A percentile compares a stretch with the other conserved stretches of the same genome.
These are phyloP conservation scores for Lunasporangiospora selenospora DNA, from an alignment of 192 early-diverging fungal genomes.

Conservation along the genomic window DNA sequence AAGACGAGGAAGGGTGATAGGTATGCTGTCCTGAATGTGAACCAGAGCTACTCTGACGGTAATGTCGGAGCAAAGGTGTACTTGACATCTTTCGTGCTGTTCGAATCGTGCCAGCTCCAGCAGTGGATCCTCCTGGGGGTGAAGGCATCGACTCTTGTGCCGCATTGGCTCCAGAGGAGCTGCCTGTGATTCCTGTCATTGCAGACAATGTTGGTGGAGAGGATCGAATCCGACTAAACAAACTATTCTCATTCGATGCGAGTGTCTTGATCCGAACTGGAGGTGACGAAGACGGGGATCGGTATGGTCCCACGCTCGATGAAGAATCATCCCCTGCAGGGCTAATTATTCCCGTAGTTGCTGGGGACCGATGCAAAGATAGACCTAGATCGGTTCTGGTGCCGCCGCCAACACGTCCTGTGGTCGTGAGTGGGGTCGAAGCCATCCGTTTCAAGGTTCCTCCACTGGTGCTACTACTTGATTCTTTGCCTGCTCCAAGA, in stretches of 20 bases:
- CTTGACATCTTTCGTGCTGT: constrained; percentile 24
- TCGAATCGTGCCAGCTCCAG: background rate
- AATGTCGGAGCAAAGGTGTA: constrained; percentile 16
- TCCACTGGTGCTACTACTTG: background rate
- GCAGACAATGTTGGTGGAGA: constrained; percentile 3
- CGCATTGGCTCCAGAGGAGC: too few species aligned
- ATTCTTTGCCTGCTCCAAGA: too few species aligned
- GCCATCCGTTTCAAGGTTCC: constrained; percentile 32
- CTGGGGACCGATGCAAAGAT: too few species aligned
- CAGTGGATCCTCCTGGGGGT: background rate
- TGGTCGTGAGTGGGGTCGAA: constrained; percentile 22
- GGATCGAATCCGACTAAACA: background rate
- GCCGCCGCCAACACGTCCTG: too few species aligned
- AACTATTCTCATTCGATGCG: background rate
- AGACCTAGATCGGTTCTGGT: too few species aligned
- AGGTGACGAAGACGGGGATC: constrained; percentile 28
- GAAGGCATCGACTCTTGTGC: constrained; percentile 13
- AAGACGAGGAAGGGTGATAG: constrained; percentile 2
- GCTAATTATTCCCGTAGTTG: too few species aligned
- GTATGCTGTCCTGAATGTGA: background rate
- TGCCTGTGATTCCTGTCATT: too few species aligned
- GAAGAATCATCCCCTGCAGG: too few species aligned
- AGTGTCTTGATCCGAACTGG: constrained; percentile 6
- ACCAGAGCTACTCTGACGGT: background rate
- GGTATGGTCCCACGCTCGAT: constrained; percentile 29